Conservation (phyloP, 208 protist species). For the Wallacemonas rigidus region DNA sequence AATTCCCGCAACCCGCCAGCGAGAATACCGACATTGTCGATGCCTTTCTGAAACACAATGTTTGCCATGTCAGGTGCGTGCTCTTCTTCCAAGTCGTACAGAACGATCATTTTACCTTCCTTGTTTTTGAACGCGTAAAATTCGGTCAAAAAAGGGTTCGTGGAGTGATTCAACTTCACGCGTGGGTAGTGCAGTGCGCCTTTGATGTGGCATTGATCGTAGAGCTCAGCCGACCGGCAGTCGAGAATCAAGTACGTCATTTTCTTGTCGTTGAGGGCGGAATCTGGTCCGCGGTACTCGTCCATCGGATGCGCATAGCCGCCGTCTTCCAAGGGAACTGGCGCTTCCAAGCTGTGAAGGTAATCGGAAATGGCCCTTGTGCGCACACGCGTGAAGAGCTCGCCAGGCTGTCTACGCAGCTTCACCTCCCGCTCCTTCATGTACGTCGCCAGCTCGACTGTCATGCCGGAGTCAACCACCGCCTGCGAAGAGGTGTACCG, state of each 20-base stretch:
- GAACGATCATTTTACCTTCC: conserved; percentile 71
- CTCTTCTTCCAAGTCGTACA: conserved; percentile 91
- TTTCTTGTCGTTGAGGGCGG: neutral
- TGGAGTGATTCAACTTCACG: conserved; percentile 73
- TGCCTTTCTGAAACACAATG: conserved; percentile 80
- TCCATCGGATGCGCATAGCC: conserved; percentile 87
- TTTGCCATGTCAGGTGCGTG: conserved; percentile 54
- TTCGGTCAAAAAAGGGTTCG: conserved; percentile 76
- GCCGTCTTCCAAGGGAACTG: conserved; percentile 50
- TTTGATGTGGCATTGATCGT: conserved; percentile 77
- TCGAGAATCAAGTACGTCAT: conserved; percentile 80
- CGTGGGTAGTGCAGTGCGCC: conserved; percentile 83
- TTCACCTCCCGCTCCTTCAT: conserved; percentile 48
- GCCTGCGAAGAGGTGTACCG: conserved; percentile 73
- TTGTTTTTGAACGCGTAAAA: conserved; percentile 92
- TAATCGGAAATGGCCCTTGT: conserved; percentile 47
- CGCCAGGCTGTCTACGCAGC: conserved; percentile 56
- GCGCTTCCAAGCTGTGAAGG: conserved; percentile 32
- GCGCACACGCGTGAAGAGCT: conserved; percentile 76
- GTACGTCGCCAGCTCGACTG: conserved; percentile 59
- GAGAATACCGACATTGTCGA: conserved; percentile 87
- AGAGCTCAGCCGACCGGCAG: conserved; percentile 75
- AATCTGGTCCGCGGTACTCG: conserved; percentile 54
- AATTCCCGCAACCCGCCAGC: conserved; percentile 85
- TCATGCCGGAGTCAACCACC: conserved; percentile 88